Conservation (phyloP, 768 basidiomycete genomes). For the Calocera viscosa region DNA sequence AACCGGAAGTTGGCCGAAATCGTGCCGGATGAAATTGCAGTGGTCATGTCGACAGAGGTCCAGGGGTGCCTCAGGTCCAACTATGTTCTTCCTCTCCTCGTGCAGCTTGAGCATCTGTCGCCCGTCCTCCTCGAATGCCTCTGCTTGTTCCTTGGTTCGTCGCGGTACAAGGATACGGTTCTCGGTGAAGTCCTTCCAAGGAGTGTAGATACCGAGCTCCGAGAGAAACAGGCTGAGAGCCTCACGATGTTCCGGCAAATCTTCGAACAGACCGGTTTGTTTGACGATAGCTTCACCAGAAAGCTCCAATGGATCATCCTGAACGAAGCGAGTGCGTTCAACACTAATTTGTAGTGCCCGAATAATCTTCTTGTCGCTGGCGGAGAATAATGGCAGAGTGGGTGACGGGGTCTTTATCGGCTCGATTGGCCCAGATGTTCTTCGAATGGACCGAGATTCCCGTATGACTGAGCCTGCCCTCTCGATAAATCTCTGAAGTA, state of each 20-base stretch:
- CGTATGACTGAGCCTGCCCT: conserved; percentile 19
- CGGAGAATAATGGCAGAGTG: conserved; percentile 9
- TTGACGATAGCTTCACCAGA: conserved; percentile 48
- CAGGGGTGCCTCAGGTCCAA: conserved; percentile 13
- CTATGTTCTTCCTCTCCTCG: neutral
- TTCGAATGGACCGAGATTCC: conserved; percentile 10
- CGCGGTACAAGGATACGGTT: conserved; percentile 27
- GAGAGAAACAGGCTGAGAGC: conserved; percentile 37
- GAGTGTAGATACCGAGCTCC: conserved; percentile 60
- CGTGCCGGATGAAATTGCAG: conserved; percentile 61
- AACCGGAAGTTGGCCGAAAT: conserved; percentile 68
- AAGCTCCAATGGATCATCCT: conserved; percentile 50
- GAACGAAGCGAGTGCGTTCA: conserved; percentile 29
- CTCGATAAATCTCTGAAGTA: conserved; percentile 19
- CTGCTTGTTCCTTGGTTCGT: conserved; percentile 11
- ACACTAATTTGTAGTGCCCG: conserved; percentile 22
- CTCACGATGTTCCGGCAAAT: conserved; percentile 28
- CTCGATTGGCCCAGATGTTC: conserved; percentile 1
- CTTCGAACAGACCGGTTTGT: conserved; percentile 31
- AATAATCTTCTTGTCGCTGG: conserved; percentile 21
- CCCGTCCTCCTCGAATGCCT: conserved; percentile 5
- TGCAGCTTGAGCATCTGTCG: neutral
- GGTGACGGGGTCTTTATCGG: neutral
- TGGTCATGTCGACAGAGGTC: conserved; percentile 55
- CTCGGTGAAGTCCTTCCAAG: conserved; percentile 64